Percentiles rank a stretch among this genome's conserved stretches.
Evolutionary conservation across 1,139 yeast genomes (phyloP).

Genomic region (Yamadazyma diospyri): DNA sequence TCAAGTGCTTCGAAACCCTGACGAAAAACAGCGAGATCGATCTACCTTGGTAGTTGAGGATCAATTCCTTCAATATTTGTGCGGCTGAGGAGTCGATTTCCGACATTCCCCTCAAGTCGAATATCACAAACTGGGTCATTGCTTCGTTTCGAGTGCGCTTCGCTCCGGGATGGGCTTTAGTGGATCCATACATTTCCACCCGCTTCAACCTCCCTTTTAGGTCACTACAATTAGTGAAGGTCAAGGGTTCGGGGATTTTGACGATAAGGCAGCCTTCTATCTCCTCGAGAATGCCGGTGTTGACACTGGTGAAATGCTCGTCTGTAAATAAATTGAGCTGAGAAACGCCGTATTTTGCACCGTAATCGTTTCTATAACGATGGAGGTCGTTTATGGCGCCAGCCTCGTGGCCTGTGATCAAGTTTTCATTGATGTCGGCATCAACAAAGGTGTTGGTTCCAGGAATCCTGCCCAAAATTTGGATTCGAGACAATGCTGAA

Average conservation of each 20-base stretch:
- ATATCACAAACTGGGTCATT: conserved; percentile 64
- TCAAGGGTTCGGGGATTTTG: conserved; percentile 87
- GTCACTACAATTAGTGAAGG: conserved; percentile 88
- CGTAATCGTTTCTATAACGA: neutral
- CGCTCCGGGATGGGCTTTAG: conserved; percentile 78
- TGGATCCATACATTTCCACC: conserved; percentile 81
- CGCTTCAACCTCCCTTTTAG: conserved; percentile 70
- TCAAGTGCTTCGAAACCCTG: conserved; percentile 48
- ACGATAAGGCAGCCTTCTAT: conserved; percentile 84
- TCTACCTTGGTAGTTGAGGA: conserved; percentile 52
- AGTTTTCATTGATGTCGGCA: conserved; percentile 53
- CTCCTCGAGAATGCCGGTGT: conserved; percentile 54
- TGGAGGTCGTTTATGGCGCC: no score
- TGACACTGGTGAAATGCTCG: conserved; percentile 34
- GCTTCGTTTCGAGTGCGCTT: conserved; percentile 52
- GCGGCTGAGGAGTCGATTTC: conserved; percentile 85
- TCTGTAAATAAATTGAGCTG: conserved; percentile 36
- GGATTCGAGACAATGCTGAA: conserved; percentile 85
- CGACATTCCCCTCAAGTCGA: conserved; percentile 86
- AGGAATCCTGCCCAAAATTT: conserved; percentile 79
- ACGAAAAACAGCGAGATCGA: conserved; percentile 62
- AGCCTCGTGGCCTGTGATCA: conserved; percentile 6
- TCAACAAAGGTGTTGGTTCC: conserved; percentile 74
- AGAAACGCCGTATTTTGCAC: conserved; percentile 5
- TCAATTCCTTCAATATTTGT: conserved; percentile 62